Evolutionary conservation across 1,284 basidiomycete species (phyloP).

Genomic region (Apiotrichum gamsii): DNA sequence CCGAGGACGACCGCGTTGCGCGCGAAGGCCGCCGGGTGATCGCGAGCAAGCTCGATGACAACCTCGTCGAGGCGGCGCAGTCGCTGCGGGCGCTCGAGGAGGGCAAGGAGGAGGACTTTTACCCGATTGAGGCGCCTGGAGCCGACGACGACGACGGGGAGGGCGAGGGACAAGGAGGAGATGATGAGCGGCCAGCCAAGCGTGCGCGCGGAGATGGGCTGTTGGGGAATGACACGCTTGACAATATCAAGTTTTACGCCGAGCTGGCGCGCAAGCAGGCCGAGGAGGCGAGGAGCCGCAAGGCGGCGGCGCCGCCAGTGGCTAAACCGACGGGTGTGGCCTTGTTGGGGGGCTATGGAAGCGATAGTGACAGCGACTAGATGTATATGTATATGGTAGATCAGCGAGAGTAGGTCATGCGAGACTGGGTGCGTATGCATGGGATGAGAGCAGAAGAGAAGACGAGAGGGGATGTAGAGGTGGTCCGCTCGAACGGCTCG

Average conservation of each 20-base stretch:
- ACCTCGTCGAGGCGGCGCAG: conserved; percentile 78
- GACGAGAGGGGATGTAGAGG: too few species aligned
- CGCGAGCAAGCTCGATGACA: conserved; percentile 58
- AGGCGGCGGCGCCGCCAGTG: conserved; percentile 24
- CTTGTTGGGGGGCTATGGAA: conserved; percentile 62
- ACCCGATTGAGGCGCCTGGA: conserved; percentile 37
- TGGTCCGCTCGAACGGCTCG: too few species aligned
- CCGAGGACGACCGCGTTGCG: conserved; percentile 73
- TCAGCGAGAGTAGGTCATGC: neutral
- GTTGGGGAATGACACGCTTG: conserved; percentile 69
- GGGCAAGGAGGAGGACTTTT: conserved; percentile 42
- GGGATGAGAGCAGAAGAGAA: too few species aligned
- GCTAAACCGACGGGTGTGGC: conserved; percentile 50
- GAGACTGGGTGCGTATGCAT: too few species aligned
- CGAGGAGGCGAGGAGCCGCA: conserved; percentile 46
- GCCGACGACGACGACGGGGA: conserved; percentile 16
- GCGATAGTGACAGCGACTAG: conserved; percentile 57
- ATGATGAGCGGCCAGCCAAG: conserved; percentile 46
- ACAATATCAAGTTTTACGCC: conserved; percentile 78
- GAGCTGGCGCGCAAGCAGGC: conserved; percentile 58
- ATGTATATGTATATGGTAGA: neutral
- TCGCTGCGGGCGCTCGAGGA: conserved; percentile 76
- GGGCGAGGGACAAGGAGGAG: conserved; percentile 9
- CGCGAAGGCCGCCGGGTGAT: conserved; percentile 79
- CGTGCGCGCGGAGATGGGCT: conserved; percentile 51